These are phyloP conservation scores for Saturnispora galanensis DNA, from an alignment of 805 yeast genomes.

Conservation along the genomic window DNA sequence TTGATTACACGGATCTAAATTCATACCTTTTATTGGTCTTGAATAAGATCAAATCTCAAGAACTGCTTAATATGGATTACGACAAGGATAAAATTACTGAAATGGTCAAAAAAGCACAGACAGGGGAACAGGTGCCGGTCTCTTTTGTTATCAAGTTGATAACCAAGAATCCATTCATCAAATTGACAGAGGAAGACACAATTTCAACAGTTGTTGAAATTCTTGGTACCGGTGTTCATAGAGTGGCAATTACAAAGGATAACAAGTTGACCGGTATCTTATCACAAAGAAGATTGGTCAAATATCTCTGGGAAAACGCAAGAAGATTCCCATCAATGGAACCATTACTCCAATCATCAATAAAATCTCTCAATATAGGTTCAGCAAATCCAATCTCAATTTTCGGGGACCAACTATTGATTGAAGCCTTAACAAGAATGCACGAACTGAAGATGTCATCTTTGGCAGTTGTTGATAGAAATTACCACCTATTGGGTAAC, in stretches of 20 bases:
- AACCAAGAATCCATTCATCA: conserved; percentile 81
- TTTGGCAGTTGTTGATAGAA: conserved; percentile 82
- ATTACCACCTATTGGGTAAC: conserved; percentile 72
- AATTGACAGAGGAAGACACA: conserved; percentile 59
- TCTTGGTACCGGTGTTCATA: conserved; percentile 90
- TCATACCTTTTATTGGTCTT: conserved; percentile 76
- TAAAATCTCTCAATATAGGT: conserved; percentile 72
- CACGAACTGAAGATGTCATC: conserved; percentile 76
- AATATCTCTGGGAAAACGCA: conserved; percentile 87
- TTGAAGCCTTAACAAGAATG: conserved; percentile 84
- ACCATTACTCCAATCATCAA: conserved; percentile 53
- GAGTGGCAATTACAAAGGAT: conserved; percentile 63
- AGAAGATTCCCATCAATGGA: conserved; percentile 78
- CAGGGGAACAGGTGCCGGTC: conserved; percentile 87
- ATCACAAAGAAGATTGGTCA: conserved; percentile 81
- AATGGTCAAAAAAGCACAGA: conserved; percentile 54
- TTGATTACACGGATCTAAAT: conserved; percentile 87
- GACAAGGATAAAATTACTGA: conserved; percentile 32
- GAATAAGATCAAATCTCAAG: conserved; percentile 46
- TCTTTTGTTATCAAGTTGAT: conserved; percentile 76
- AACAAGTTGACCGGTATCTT: conserved; percentile 68
- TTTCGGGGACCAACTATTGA: conserved; percentile 75
- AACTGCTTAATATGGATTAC: conserved; percentile 27
- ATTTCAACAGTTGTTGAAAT: conserved; percentile 72
- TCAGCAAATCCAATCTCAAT: conserved; percentile 63